Conservation (phyloP, 2,329 filamentous ascomycete species). For the Aspergillus japonicus region DNA sequence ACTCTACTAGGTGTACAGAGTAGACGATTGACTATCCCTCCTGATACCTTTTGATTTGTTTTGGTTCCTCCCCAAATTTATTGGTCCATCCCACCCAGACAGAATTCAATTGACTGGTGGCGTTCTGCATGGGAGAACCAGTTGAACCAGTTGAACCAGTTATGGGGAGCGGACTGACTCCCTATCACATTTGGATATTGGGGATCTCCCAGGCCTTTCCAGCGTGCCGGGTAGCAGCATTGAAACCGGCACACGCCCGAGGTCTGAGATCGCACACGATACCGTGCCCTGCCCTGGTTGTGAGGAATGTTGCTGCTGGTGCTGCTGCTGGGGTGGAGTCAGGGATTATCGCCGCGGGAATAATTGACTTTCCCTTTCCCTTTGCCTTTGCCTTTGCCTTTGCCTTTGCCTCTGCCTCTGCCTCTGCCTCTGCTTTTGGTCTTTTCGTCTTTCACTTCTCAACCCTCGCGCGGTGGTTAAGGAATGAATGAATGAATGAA, state of each 20-base stretch:
- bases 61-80: too few species aligned
- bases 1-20: neutral
- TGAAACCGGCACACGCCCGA: conserved; percentile 9
- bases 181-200: too few species aligned
- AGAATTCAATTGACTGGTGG: too few species aligned
- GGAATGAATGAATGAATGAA: too few species aligned
- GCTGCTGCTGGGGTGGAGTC: conserved; percentile 10
- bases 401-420: neutral
- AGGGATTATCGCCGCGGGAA: neutral
- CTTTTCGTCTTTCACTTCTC: conserved; percentile 1
- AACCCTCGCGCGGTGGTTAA: neutral
- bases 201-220: neutral
- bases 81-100: too few species aligned
- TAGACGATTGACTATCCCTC: neutral
- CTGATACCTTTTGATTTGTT: neutral
- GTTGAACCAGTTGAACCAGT: too few species aligned
- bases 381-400: neutral
- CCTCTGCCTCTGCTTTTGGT: neutral
- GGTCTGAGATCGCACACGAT: conserved; percentile 12
- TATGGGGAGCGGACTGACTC: too few species aligned
- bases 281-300: conserved; percentile 11
- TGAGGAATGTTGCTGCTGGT: conserved; percentile 7
- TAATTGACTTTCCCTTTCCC: conserved; percentile 1
- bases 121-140: too few species aligned
- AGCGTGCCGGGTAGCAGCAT: conserved; percentile 12